These are phyloP conservation scores for Polygonum aviculare DNA, from an alignment of 148 eudicot genomes.

Conservation along the genomic window DNA sequence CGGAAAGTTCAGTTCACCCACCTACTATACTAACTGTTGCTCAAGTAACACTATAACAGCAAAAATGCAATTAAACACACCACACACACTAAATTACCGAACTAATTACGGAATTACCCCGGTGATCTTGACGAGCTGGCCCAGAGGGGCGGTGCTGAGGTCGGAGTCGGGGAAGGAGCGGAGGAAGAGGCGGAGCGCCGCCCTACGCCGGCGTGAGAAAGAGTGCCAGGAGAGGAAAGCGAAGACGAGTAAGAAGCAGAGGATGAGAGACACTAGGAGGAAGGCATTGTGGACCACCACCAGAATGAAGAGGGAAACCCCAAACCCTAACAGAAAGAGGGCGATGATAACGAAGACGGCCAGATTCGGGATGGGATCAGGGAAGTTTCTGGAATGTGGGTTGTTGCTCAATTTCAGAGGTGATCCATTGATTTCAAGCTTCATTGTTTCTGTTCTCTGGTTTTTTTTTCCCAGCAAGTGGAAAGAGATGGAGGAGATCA, in stretches of 20 bases:
- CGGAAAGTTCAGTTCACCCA: background rate
- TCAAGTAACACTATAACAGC: background rate
- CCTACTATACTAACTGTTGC: background rate
- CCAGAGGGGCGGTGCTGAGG: constrained; percentile 32
- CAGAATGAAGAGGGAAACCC: constrained; percentile 32
- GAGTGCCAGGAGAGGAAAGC: constrained; percentile 32
- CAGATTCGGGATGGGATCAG: constrained; percentile 21
- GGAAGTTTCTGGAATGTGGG: constrained; percentile 14
- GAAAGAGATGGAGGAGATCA: background rate
- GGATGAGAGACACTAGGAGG: constrained; percentile 26
- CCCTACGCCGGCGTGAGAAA: constrained; percentile 16
- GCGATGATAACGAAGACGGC: constrained; percentile 24
- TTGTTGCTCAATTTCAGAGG: constrained; percentile 23
- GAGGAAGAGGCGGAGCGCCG: constrained; percentile 26
- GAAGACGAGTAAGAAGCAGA: constrained; percentile 21
- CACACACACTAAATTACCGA: background rate
- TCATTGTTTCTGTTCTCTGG: constrained; percentile 20
- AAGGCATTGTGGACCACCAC: constrained; percentile 32
- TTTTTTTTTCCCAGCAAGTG: background rate
- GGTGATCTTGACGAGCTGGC: constrained; percentile 49
- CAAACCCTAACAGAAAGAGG: constrained; percentile 27
- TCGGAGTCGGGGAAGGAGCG: constrained; percentile 35
- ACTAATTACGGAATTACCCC: constrained; percentile 24
- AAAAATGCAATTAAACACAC: background rate
- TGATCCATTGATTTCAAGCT: constrained; percentile 17